Conservation (phyloP, 2,329 filamentous ascomycete genomes). For the Hymenoscyphus linearis region DNA sequence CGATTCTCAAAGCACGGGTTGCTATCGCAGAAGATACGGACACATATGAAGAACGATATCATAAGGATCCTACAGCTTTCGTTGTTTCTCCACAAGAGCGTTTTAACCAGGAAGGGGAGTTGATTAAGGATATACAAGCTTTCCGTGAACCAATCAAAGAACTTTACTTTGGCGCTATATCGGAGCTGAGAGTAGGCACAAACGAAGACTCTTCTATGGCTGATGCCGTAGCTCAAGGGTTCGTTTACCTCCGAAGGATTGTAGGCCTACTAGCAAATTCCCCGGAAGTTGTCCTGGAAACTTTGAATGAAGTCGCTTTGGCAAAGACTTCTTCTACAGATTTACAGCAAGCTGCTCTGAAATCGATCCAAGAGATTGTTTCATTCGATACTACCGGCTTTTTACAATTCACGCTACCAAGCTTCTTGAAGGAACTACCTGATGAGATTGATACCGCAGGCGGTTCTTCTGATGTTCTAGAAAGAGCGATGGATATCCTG, state of each 20-base stretch:
- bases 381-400: constrained; percentile 21
- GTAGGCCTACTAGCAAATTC: constrained; percentile 20
- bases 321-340: constrained; percentile 9
- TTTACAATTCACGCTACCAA: constrained; percentile 20
- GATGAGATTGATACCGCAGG: constrained; percentile 2
- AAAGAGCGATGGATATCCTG: constrained; percentile 10
- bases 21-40: constrained; percentile 10
- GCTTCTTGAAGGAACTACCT: constrained; percentile 25
- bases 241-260: constrained; percentile 23
- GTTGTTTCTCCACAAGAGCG: not conserved
- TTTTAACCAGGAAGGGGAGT: not conserved
- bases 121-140: constrained; percentile 6
- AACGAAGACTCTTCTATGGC: constrained; percentile 17
- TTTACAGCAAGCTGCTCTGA: constrained; percentile 19
- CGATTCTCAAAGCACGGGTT: constrained; percentile 24
- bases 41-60: not conserved
- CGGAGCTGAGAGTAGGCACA: constrained; percentile 6
- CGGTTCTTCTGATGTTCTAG: not conserved
- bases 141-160: constrained; percentile 18
- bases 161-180: constrained; percentile 22
- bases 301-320: constrained; percentile 22
- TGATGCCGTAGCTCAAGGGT: constrained; percentile 23
- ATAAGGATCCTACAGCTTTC: not conserved
- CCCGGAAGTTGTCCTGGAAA: constrained; percentile 22
- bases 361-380: constrained; percentile 23